Evolutionary conservation across 768 basidiomycete genomes (phyloP).

Genomic region (Termitomyces sp.): DNA sequence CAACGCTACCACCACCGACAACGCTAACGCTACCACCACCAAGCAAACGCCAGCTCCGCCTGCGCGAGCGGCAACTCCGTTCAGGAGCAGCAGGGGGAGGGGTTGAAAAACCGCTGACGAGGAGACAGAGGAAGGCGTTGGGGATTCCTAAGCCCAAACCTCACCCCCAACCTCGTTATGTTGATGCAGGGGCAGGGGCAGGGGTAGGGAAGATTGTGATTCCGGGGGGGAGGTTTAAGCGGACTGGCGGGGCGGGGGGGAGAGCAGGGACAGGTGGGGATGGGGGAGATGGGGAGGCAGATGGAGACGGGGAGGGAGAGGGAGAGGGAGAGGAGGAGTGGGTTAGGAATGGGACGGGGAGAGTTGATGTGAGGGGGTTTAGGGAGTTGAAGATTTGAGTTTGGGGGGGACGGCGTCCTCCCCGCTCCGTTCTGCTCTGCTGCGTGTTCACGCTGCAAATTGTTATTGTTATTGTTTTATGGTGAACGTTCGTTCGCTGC

Average conservation of each 20-base stretch:
- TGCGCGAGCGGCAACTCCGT: slow-evolving; percentile 5
- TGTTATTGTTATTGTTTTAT: too few species aligned
- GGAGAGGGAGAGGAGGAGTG: slow-evolving; percentile 40
- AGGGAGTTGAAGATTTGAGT: slow-evolving; percentile 69
- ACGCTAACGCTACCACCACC: not conserved
- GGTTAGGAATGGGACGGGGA: slow-evolving; percentile 70
- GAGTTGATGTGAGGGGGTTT: slow-evolving; percentile 76
- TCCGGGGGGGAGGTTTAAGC: slow-evolving; percentile 55
- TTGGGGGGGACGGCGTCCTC: too few species aligned
- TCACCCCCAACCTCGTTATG: too few species aligned
- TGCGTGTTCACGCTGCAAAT: too few species aligned
- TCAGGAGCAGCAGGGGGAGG: not conserved
- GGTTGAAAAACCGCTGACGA: slow-evolving; percentile 52
- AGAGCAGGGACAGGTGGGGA: too few species aligned
- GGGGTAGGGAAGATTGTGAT: slow-evolving; percentile 63
- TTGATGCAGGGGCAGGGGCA: slow-evolving; percentile 33
- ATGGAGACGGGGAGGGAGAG: not conserved
- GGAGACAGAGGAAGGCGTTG: slow-evolving; percentile 64
- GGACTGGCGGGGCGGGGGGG: not conserved
- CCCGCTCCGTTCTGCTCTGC: too few species aligned
- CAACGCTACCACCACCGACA: too few species aligned
- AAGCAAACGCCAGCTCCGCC: not conserved
- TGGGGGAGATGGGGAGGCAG: not conserved
- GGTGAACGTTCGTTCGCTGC: too few species aligned
- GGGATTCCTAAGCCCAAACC: too few species aligned